Evolutionary conservation across 305 asterid genomes (phyloP), one percentile per base, ranked within the genome.

Genomic region (Rubia balearica): DNA sequence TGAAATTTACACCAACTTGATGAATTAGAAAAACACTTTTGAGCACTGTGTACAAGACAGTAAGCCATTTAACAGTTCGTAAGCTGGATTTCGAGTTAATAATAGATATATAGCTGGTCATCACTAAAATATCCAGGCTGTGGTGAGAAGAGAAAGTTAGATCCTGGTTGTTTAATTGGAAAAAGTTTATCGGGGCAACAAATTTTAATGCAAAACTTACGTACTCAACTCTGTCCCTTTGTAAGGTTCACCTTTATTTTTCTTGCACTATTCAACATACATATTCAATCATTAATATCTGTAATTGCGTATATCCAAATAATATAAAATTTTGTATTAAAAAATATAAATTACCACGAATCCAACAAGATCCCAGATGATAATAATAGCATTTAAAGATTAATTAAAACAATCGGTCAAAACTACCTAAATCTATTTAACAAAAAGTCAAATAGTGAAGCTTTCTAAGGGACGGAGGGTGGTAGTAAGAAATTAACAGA

Each of bases 11-110:
- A 24, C 24, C 40, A 21, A 19, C 53, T 17, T 42, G 14, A 36
- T 13, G 71, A 27, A 64, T 64, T 13, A 14, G 9, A 24, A 21
- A 71, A 38, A 30, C 46, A 65, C 62, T 49, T 71, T 46, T 22
- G 40, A 63, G 27, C 4, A 24, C 41, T n/a, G 17, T 1, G n/a
- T 2, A 46, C 61, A 49, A 68, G 6, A 55, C 17, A 17, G 48
- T 48, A 8, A 49, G 19, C 46, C 45, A 16, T 38, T 51, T 30
- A 14, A 10, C 46, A 68, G 22, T 38, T 62, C 7, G 14, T 21
- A 14, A 43, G 45, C 8, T 43, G 40, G 57, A 46, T 3, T 41
- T 22, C 0, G 59, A 27, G 45, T 17, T 8, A 3, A 57, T 21
- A 16, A 57, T 21, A 6, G 62, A 57, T 2, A 57, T 27, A 59